Conservation (phyloP, 176 grass and related monocot species). For the Ampelocalamus luodianensis region DNA sequence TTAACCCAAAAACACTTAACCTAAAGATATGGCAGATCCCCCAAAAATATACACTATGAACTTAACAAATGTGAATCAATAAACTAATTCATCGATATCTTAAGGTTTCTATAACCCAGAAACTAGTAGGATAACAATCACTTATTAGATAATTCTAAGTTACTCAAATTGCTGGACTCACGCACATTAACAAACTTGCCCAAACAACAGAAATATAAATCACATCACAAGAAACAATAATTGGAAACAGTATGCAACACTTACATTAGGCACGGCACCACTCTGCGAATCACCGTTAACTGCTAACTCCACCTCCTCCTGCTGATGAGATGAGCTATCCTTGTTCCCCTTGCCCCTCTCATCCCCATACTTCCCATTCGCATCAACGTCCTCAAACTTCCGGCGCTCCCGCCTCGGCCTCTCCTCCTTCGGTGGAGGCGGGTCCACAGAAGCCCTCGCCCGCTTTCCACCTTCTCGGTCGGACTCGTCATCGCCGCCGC, state of each 20-base stretch:
- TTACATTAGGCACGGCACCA: slow-evolving; percentile 58
- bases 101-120: neutral
- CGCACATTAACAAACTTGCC: neutral
- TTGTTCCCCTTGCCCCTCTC: slow-evolving; percentile 56
- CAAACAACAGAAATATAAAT: slow-evolving; percentile 33
- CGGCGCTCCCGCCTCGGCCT: slow-evolving; percentile 45
- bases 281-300: slow-evolving; percentile 49
- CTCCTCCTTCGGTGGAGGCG: slow-evolving; percentile 44
- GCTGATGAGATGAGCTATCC: slow-evolving; percentile 36
- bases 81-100: neutral
- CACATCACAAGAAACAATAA: neutral
- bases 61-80: neutral
- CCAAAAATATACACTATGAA: neutral
- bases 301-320: slow-evolving; percentile 30
- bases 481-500: slow-evolving; percentile 23
- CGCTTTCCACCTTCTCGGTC: slow-evolving; percentile 49
- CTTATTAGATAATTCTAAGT: neutral
- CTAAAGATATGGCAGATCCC: neutral
- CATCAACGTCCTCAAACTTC: slow-evolving; percentile 52
- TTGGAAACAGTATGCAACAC: slow-evolving; percentile 7
- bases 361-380: slow-evolving; percentile 44
- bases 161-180: neutral
- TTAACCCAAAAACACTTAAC: neutral
- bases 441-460: slow-evolving; percentile 62
- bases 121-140: neutral